Base-by-base conservation (phyloP, 2,329 filamentous ascomycete species). In the Aspergillus latus region DNA sequence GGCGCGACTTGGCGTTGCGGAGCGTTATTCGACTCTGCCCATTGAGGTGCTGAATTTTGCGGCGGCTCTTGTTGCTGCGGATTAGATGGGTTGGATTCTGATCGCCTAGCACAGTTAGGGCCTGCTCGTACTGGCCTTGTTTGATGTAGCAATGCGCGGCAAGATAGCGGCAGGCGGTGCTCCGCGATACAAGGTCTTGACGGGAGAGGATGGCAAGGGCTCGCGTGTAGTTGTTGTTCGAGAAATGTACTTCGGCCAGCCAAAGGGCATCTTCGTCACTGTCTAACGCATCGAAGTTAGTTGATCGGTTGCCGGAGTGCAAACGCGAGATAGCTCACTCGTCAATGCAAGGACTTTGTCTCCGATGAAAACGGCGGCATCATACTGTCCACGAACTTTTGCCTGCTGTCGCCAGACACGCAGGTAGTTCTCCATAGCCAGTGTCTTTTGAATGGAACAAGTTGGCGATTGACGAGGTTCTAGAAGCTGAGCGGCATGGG, bases 201-300 rank as follows among this genome's bases (percentile, higher is more conserved):
- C 90, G 88, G 30, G 87, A 85, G 59, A 99, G 85, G 62, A 97
- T 89, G 26, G 90, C 84, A 66, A 96, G 88, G 2, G 94, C 92
- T 66, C 94, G 89, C 7, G 89, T 94, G 74, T 96, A 97, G 78
- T 97, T 96, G 66, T 91, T 92, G 48, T 91, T 94, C 50, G 88
- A 89, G 76, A 97, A 99, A 75, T 99, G 93, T 37, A 96, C 91
- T 76, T 97, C 93, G n/a, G 94, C 94, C 43, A 99, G 87, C 88
- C 92, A 97, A 71, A 96, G 96, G 40, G 92, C 93, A 73, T 99
- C 94, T 62, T 90, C 88, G 68, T 96, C 92, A 72, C 93, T 89
- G 69, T 92, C 94, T 97, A 42, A 34, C 13, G 49, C 42, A 16
- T 28, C 15, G 15, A 54, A 42, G 40, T 60, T 43, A 58, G 29